Percentiles rank a stretch among this genome's conserved stretches.
Evolutionary conservation across 1,284 basidiomycete genomes (phyloP).

Genomic region (Anthracocystis panici-leucophaei): DNA sequence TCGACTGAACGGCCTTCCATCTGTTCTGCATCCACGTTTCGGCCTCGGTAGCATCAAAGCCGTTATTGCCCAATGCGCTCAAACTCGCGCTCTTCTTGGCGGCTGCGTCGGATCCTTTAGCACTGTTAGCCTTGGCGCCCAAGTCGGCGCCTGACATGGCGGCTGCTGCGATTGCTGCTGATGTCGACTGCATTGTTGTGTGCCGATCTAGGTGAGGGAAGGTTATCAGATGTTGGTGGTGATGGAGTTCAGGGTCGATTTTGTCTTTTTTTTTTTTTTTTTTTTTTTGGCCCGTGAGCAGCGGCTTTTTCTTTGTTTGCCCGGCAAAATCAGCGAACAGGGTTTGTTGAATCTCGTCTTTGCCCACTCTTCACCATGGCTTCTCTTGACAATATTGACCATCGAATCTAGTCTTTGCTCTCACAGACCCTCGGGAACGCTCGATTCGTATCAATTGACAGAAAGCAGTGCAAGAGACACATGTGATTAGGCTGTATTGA

Average conservation of each 20-base stretch:
- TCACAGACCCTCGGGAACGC: no score
- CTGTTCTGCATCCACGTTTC: constrained; percentile 40
- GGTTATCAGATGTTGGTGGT: not conserved
- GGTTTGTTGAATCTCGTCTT: not conserved
- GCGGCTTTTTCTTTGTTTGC: not conserved
- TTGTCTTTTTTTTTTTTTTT: not conserved
- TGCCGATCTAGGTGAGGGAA: not conserved
- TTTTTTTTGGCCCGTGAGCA: constrained; percentile 16
- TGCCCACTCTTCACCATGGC: not conserved
- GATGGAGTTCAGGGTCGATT: not conserved
- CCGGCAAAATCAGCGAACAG: not conserved
- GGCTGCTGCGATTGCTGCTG: constrained; percentile 44
- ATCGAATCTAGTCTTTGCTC: no score
- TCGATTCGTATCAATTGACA: no score
- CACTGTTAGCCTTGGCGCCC: constrained; percentile 36
- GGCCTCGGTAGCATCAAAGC: constrained; percentile 41
- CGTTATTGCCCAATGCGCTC: constrained; percentile 17
- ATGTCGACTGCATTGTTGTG: constrained; percentile 43
- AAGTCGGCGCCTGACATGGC: constrained; percentile 42
- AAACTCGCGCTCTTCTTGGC: constrained; percentile 18
- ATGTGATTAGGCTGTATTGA: not conserved
- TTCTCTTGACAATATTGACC: not conserved
- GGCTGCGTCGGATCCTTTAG: constrained; percentile 30
- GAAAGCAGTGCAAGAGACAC: no score
- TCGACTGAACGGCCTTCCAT: constrained; percentile 37